These are phyloP conservation scores for Pseudozyma flocculosa DNA, from an alignment of 1,284 basidiomycete species.

Conservation along the genomic window DNA sequence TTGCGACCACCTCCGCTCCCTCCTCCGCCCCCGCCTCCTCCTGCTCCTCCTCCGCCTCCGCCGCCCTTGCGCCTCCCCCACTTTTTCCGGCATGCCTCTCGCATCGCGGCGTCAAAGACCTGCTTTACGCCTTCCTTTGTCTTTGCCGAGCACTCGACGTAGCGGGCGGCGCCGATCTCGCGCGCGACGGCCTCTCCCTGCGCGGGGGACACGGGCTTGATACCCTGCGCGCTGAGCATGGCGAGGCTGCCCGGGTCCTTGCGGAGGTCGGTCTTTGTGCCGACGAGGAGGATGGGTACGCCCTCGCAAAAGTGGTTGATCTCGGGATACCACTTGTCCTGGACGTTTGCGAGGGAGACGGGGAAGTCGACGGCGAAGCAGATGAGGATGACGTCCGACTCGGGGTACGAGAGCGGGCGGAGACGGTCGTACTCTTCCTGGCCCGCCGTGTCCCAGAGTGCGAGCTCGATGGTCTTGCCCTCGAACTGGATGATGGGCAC, in stretches of 20 bases:
- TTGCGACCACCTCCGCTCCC: too few relatives aligned
- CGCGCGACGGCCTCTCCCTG: conserved; percentile 67
- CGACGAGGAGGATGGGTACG: conserved; percentile 88
- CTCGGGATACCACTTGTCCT: conserved; percentile 97
- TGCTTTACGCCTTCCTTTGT: conserved; percentile 83
- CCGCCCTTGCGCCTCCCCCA: conserved; percentile 13
- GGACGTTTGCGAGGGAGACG: conserved; percentile 87
- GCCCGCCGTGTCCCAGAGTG: conserved; percentile 92
- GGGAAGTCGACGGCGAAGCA: conserved; percentile 91
- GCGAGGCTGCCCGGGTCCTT: conserved; percentile 80
- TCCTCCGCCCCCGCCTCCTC: too few relatives aligned
- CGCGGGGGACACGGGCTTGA: conserved; percentile 74
- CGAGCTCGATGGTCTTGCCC: conserved; percentile 86
- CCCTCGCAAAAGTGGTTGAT: conserved; percentile 95
- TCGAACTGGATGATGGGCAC: conserved; percentile 87
- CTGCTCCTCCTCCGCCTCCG: conserved; percentile 8
- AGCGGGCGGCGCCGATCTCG: conserved; percentile 86
- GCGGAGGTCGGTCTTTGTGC: conserved; percentile 81
- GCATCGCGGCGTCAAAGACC: conserved; percentile 85
- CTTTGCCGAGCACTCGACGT: conserved; percentile 93
- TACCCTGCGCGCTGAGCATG: conserved; percentile 91
- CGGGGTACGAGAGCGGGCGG: conserved; percentile 73
- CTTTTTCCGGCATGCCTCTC: conserved; percentile 67
- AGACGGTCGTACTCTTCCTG: conserved; percentile 71
- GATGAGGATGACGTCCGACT: conserved; percentile 89